Evolutionary conservation across 2,329 filamentous ascomycete genomes (phyloP), one percentile per base, ranked within the genome.

Genomic region (Trichoderma endophyticum): DNA sequence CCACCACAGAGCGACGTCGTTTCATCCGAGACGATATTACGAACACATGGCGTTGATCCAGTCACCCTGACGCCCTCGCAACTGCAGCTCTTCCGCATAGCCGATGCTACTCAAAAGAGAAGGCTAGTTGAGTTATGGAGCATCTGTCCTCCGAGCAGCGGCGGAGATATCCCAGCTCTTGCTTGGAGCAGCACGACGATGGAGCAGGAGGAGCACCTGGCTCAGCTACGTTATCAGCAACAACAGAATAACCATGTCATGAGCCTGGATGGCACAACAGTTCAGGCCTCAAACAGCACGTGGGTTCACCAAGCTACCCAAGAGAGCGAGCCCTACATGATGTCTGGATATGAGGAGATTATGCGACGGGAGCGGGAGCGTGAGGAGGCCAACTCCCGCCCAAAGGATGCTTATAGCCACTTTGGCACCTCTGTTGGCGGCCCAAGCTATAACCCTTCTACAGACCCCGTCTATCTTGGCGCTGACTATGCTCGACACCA

Each of bases 81-180:
- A 80, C 82, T 95, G 66, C 87, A 92, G 73, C 88, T 97, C 54
- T 97, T 97, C 85, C 89, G 89, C 75, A 89, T 91, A 73, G 93
- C 93, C 67, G 90, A 92, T 71, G 84, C 88, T 28, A 86, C 91
- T 57, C 93, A 97, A 80, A 89, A 91, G 77, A 83, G 90, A 71
- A 89, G 93, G 26, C 86, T 97, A 18, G 85, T 97, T 51, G 92
- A 97, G 80, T 89, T 97, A 18, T 97, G 94, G 94, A 90, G 89
- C 72, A 93, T 95, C 75, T 93, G 90, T 72, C 93, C 93, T 26
- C 92, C 92, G 0, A 87, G 85, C 56, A 88, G 87, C 73, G 83
- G 81, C 72, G 84, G 83, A 63, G 86, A 87, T 69, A 88, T 89
- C 74, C 83, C 86, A 3, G 82, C 85, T 11, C 79, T 89, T 11